Evolutionary conservation across 2,329 filamentous ascomycete genomes (phyloP), one percentile per base, ranked within the genome.

Genomic region (Cryphonectria carpinicola): DNA sequence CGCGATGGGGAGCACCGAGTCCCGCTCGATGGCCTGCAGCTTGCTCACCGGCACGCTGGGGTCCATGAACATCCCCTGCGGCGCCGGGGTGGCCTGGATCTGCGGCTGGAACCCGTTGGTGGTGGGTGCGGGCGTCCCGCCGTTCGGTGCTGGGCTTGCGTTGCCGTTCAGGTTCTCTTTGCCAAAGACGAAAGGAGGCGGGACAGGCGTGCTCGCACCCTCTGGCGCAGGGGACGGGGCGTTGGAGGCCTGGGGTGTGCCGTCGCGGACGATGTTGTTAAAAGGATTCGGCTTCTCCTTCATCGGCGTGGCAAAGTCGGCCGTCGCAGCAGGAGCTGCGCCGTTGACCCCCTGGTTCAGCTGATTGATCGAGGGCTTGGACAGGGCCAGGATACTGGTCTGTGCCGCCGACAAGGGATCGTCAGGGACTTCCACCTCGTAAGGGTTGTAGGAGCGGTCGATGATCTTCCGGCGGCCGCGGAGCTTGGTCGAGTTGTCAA

Each of bases 181-280:
- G 22, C 85, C 84, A 75, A 90, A 90, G n/a, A 89, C 77, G 74
- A 85, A 89, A 0, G 84, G 82, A 0, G 87, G 81, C 7, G 88
- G 86, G 2, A 85, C 81, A 1, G 93, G 93, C 0, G 93, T 96
- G 75, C 89, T 87, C 14, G 83, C 81, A 49, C 90, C 90, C 73
- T 97, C 95, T 1, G 95, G 95, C 0, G 88, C 93, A 0, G 96
- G 96, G 0, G 95, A 98, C 5, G 93, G 93, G 13, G 94, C 93
- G 63, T 93, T 92, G 5, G 95, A 98, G 1, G 93, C 94, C 71
- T 89, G 90, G 1, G 96, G 95, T 0, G 94, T 97, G 62, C 86
- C 90, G 65, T 92, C 89, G 49, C 92, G 90, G 72, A 86, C 86
- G 32, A 95, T 85, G 73, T 92, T 90, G 79, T 89, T 93, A 76